Conservation (phyloP, 2,329 filamentous ascomycete genomes). For the Monilinia aucupariae region DNA sequence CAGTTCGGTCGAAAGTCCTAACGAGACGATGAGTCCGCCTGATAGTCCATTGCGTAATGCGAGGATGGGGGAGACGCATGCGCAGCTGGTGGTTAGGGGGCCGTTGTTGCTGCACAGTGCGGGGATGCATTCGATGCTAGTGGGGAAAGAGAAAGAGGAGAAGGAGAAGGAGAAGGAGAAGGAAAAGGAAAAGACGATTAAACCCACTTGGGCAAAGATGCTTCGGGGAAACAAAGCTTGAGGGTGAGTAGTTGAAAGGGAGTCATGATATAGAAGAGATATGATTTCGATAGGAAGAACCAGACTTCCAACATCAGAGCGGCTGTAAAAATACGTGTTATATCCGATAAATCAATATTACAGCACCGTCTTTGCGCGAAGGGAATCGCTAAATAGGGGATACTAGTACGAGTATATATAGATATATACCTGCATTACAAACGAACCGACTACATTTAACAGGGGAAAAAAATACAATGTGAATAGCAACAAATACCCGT, state of each 20-base stretch:
- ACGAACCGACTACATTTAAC: too few species aligned
- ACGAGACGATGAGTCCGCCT: constrained; percentile 20
- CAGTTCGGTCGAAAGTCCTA: constrained; percentile 20
- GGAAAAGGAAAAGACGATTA: constrained; percentile 8
- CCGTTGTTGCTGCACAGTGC: neutral
- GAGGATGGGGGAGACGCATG: neutral
- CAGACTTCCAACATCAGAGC: neutral
- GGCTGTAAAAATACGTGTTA: neutral
- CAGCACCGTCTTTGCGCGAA: too few species aligned
- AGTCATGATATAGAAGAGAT: neutral
- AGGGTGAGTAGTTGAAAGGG: neutral
- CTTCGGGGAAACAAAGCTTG: neutral
- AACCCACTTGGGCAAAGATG: constrained; percentile 19
- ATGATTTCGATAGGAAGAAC: neutral
- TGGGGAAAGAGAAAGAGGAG: neutral
- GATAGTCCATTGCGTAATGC: constrained; percentile 17
- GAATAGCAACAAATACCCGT: too few species aligned
- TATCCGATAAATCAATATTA: neutral
- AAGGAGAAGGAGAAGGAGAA: neutral
- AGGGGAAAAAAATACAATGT: too few species aligned
- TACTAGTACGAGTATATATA: too few species aligned
- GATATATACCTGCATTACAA: too few species aligned
- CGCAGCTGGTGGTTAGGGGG: neutral
- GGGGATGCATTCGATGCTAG: neutral
- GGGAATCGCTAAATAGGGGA: too few species aligned